phyloP scores from a whole-genome alignment of 176 grass and related monocot genomes.

The Oryza longistaminata region DNA sequence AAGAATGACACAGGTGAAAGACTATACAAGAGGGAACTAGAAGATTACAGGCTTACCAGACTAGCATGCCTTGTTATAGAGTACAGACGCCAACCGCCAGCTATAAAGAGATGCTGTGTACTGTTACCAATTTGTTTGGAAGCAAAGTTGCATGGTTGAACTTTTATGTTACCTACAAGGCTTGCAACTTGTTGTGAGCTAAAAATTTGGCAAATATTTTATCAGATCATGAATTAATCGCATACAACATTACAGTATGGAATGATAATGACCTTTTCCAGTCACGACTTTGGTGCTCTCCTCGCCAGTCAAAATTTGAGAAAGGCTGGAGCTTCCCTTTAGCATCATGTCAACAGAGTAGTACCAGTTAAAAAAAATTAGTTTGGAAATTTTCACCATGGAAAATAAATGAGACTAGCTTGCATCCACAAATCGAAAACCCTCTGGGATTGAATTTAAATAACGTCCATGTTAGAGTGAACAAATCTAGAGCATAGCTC shows the following conservation, averaged over 20 bases:
- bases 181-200: conserved; percentile 71
- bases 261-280: conserved; percentile 64
- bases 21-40: conserved; percentile 2
- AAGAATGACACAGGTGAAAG: not conserved
- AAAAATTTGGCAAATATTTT: conserved; percentile 3
- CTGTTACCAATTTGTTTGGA: conserved; percentile 81
- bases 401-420: not conserved
- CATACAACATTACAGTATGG: not conserved
- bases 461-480: not conserved
- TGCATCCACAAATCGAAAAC: conserved; percentile 4
- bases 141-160: conserved; percentile 71
- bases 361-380: conserved; percentile 9
- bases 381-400: not conserved
- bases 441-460: not conserved
- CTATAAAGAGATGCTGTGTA: conserved; percentile 81
- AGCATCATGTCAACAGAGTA: conserved; percentile 51
- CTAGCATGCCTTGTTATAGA: conserved; percentile 59
- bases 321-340: conserved; percentile 69
- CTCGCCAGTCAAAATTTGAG: conserved; percentile 53
- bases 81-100: conserved; percentile 65
- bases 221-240: conserved; percentile 27
- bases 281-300: conserved; percentile 61
- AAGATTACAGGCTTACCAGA: conserved; percentile 46
- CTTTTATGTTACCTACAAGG: conserved; percentile 71
- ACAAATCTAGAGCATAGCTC: not conserved